Evolutionary conservation across 2,329 filamentous ascomycete genomes (phyloP).

Genomic region (Curvularia sp.): DNA sequence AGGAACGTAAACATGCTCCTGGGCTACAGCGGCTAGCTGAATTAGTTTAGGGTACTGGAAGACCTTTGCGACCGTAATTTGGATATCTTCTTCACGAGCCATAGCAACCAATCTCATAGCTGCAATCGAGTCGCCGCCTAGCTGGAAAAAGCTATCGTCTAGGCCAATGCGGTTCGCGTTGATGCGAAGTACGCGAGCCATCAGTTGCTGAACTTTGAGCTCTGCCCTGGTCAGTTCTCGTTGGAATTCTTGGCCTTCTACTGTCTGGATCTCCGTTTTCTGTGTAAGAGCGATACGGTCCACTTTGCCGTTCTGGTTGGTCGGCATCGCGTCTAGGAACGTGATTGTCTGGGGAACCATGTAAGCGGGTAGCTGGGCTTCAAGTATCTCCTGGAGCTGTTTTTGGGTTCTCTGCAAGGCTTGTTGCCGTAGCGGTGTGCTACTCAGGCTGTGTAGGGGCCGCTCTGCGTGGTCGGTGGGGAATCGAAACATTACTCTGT

Average conservation of each 20-base stretch:
- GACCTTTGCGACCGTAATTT: background rate
- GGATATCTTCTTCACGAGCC: conserved; percentile 10
- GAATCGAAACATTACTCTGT: background rate
- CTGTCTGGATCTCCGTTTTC: conserved; percentile 15
- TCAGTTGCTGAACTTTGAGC: background rate
- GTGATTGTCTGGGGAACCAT: conserved; percentile 36
- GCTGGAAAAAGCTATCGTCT: conserved; percentile 26
- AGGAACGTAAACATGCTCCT: conserved; percentile 3
- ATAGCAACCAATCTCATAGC: conserved; percentile 34
- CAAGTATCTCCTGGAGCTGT: background rate
- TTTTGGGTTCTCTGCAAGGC: conserved; percentile 5
- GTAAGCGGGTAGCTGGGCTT: conserved; percentile 23
- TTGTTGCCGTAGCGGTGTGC: conserved; percentile 1
- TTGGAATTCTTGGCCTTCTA: background rate
- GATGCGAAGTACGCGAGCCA: background rate
- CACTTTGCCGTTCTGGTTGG: conserved; percentile 25
- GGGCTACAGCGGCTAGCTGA: background rate
- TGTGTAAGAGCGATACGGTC: conserved; percentile 24
- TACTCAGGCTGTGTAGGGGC: background rate
- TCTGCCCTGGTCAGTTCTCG: background rate
- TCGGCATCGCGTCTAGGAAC: conserved; percentile 39
- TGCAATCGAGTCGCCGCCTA: conserved; percentile 37
- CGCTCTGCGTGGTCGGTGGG: conserved; percentile 1
- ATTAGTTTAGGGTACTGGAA: conserved; percentile 4
- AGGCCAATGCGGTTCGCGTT: conserved; percentile 8